Percentiles rank a stretch among this genome's conserved stretches.
Conservation (phyloP, 768 basidiomycete species). For the Neoboletus brunneissimus region DNA sequence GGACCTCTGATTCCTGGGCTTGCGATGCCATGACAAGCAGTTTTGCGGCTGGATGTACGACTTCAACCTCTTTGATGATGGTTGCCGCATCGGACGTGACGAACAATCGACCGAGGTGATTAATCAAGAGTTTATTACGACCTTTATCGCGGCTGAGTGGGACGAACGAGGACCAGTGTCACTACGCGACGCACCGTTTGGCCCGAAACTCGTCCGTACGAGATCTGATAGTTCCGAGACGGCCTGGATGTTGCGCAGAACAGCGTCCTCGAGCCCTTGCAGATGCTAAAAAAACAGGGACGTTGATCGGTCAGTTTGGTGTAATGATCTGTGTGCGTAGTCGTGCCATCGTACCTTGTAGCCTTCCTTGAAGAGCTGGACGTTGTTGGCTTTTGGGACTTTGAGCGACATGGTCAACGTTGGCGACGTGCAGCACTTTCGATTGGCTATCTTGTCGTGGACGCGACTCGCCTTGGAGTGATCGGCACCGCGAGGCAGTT, state of each 20-base stretch:
- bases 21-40: slow-evolving; percentile 99
- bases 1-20: slow-evolving; percentile 90
- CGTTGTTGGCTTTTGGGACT: slow-evolving; percentile 83
- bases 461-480: slow-evolving; percentile 8
- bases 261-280: slow-evolving; percentile 94
- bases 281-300: slow-evolving; percentile 51
- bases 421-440: neutral
- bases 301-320: slow-evolving; percentile 5
- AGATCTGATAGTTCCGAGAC: slow-evolving; percentile 94
- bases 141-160: slow-evolving; percentile 45
- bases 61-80: slow-evolving; percentile 96
- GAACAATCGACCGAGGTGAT: slow-evolving; percentile 92
- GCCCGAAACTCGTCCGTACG: slow-evolving; percentile 94
- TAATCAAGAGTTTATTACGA: slow-evolving; percentile 96
- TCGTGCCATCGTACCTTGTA: slow-evolving; percentile 66
- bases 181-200: slow-evolving; percentile 67
- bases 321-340: slow-evolving; percentile 1
- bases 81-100: slow-evolving; percentile 99
- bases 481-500: neutral
- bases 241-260: slow-evolving; percentile 93
- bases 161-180: neutral
- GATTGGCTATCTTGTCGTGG: neutral
- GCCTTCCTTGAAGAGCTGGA: slow-evolving; percentile 96
- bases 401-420: slow-evolving; percentile 75
- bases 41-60: slow-evolving; percentile 98